Base-by-base conservation (phyloP, 2,329 filamentous ascomycete species). In the Epichloe coenophiala region DNA sequence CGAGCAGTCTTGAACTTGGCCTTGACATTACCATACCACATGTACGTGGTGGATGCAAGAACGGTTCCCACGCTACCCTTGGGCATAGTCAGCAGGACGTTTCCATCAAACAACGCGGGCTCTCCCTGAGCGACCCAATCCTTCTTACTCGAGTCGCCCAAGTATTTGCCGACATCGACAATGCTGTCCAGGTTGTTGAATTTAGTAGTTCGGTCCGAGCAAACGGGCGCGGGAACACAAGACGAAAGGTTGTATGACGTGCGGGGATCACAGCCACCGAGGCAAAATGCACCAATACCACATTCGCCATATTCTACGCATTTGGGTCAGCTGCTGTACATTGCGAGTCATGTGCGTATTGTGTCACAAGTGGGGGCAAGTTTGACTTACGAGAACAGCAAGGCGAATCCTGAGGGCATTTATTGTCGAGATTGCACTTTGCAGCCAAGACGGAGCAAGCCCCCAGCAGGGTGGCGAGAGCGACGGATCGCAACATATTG, bases 11-110 rank as follows among this genome's bases (percentile, higher is more conserved):
- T 93, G 67, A 97, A 74, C 51, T 73, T 86, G 50, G 88, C 88
- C 66, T 84, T 86, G 61, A 95, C 83, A 68, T 86, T 95, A 63
- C 93, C 93, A 68, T 97, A 98, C 93, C 93, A 97, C 69, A 98
- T 83, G 70, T 96, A 97, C 57, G 81, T 76, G 52, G 88, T 91
- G 6, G 79, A 76, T 56, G 89, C 86, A 50, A 98, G 71, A 44
- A 98, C 80, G 9, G 93, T 96, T 50, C 93, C 93, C 40, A 88
- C 85, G 36, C 86, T 90, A 59, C 84, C 77, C 56, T 84, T 78
- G 41, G 87, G 81, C 91, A 98, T 95, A 57, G 91, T 97, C 62
- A 98, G 73, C 48, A 96, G 73, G 2, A 93, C 72, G 55, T 81
- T 80, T 63, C 82, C 78, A 52, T 86, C 71, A 68, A 83, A 83